Evolutionary conservation across 805 yeast species (phyloP).

Genomic region (Yamadazyma insecticola): DNA sequence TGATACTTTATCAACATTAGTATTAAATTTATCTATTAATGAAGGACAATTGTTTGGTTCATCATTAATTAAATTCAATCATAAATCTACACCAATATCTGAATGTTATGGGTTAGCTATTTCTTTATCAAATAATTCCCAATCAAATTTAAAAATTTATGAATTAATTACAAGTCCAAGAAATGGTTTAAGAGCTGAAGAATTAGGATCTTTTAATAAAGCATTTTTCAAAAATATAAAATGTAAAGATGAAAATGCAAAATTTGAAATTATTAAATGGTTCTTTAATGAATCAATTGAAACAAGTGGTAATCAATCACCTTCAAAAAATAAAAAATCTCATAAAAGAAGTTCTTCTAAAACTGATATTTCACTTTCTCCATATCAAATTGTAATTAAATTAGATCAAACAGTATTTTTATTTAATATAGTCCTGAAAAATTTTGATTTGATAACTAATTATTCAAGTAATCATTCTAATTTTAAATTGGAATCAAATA

Average conservation of each 20-base stretch:
- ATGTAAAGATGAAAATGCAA: slow-evolving; percentile 2
- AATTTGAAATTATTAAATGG: slow-evolving; percentile 14
- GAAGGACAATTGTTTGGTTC: slow-evolving; percentile 4
- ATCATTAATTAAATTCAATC: slow-evolving; percentile 12
- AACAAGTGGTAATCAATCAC: slow-evolving; percentile 1
- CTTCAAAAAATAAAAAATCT: slow-evolving; percentile 5
- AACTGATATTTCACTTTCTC: slow-evolving; percentile 9
- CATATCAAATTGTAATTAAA: slow-evolving; percentile 14
- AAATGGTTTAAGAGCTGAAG: slow-evolving; percentile 7
- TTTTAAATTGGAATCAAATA: slow-evolving; percentile 4
- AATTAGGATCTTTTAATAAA: slow-evolving; percentile 15
- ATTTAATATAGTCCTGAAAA: slow-evolving; percentile 15
- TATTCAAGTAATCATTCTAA: slow-evolving; percentile 1
- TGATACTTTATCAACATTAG: slow-evolving; percentile 6
- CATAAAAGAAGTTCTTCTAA: slow-evolving; percentile 4
- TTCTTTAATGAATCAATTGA: slow-evolving; percentile 6
- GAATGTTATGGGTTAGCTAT: slow-evolving; percentile 16
- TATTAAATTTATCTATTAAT: background rate
- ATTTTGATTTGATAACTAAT: slow-evolving; percentile 6
- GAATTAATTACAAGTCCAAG: slow-evolving; percentile 9
- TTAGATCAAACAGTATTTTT: slow-evolving; percentile 10
- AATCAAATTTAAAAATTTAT: slow-evolving; percentile 11
- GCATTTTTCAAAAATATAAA: slow-evolving; percentile 9
- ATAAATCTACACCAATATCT: slow-evolving; percentile 2
- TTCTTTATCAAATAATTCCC: slow-evolving; percentile 2